Base-by-base conservation (phyloP, 352 stramenopile genomes). In the Aphanomyces euteiches region DNA sequence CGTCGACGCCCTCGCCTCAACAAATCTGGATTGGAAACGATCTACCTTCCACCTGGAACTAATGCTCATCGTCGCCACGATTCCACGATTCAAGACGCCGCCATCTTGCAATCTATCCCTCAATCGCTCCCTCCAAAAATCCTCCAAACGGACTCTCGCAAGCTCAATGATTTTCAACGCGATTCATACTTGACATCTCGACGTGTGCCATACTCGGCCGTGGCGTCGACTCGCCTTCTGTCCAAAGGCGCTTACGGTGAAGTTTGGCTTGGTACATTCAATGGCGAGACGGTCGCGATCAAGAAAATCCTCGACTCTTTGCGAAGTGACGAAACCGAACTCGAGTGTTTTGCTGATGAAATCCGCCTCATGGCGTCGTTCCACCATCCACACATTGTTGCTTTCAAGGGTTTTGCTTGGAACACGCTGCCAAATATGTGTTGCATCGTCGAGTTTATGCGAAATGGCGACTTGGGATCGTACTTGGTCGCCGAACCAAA, bases 341-440 rank as follows among this genome's bases (percentile, higher is more conserved):
- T 92, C 41, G 85, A 93, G 73, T 80, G 84, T 61, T 96, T 96
- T 59, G 78, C 79, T 0, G 85, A 93, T 66, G 88, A 96, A 73
- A 89, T 96, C 43, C 78, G 87, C 4, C 81, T 96, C 65, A 83
- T 89, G 1, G 89, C 85, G 0, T 72, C 87, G 40, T 75, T 95
- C 45, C 77, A 91, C 38, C 87, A 96, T 65, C 85, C 88, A 15
- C 77, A 84, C 8, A 96, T 96, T 63, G 86, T 96, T 12, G 75
- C 78, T 3, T 94, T 96, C 72, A 85, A 84, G 38, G 88, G 88
- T 10, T 81, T 92, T 17, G 85, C 83, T 10, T 94, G 86, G 86
- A 81, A 92, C 71, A 90, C 81, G 47, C 73, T 92, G 36, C 50
- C 83, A 43, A 86, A 94, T 48, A 53, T 94, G 21, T 91, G 82